Evolutionary conservation across 2,329 filamentous ascomycete genomes (phyloP).

Genomic region (Septoria linicola): DNA sequence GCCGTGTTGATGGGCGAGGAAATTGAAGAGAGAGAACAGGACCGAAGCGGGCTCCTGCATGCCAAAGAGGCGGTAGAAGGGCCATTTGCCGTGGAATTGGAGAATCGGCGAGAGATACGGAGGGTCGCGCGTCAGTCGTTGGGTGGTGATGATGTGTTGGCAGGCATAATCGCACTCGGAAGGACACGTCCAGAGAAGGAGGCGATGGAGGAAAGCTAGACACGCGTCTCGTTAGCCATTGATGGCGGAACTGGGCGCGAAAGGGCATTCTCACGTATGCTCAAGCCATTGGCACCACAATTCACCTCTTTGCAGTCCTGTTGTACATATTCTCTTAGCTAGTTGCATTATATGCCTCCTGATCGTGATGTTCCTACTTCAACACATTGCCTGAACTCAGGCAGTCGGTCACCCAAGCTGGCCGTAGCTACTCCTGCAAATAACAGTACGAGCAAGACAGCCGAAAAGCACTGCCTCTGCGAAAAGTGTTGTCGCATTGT

Average conservation of each 20-base stretch:
- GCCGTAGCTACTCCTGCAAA: constrained; percentile 46
- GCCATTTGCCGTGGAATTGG: constrained; percentile 99
- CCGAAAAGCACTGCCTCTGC: constrained; percentile 24
- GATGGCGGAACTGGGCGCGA: constrained; percentile 5
- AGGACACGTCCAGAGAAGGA: constrained; percentile 89
- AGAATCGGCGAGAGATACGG: constrained; percentile 67
- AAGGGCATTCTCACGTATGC: constrained; percentile 63
- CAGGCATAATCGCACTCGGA: constrained; percentile 97
- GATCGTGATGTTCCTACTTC: constrained; percentile 55
- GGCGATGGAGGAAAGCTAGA: constrained; percentile 74
- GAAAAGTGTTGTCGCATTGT: constrained; percentile 28
- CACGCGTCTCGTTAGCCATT: background rate
- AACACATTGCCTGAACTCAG: constrained; percentile 84
- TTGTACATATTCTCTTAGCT: background rate
- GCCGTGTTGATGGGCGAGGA: constrained; percentile 78
- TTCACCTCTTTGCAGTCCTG: constrained; percentile 80
- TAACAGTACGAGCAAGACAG: constrained; percentile 18
- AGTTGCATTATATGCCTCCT: background rate
- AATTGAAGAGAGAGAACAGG: constrained; percentile 89
- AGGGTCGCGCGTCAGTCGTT: constrained; percentile 64
- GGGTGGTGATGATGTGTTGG: constrained; percentile 83
- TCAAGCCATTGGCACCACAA: constrained; percentile 65
- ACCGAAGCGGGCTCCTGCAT: constrained; percentile 95
- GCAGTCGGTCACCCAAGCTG: constrained; percentile 78
- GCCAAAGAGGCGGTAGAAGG: constrained; percentile 84